These are phyloP conservation scores for Linnemannia hyalina DNA, from an alignment of 192 early-diverging fungal species.

Conservation along the genomic window DNA sequence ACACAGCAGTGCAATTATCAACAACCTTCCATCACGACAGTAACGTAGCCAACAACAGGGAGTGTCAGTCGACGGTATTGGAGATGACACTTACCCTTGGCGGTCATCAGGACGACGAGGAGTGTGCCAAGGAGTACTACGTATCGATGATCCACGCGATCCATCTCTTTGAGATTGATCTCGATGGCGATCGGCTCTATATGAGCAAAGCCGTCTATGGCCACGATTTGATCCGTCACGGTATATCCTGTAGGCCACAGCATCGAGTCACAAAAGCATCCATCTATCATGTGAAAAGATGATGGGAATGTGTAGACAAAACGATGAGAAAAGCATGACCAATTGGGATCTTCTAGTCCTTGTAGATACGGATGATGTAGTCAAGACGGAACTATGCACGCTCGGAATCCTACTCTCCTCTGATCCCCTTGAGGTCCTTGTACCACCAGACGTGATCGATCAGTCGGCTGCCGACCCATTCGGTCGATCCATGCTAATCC, in stretches of 20 bases:
- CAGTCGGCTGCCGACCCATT: background rate
- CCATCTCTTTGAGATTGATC: slow-evolving; percentile 15
- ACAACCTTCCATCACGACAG: too few relatives aligned
- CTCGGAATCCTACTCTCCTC: slow-evolving; percentile 5
- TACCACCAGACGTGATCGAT: background rate
- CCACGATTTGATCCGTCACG: background rate
- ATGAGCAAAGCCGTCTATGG: background rate
- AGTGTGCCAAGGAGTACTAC: background rate
- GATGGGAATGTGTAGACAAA: background rate
- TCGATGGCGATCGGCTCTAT: background rate
- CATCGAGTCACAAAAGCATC: background rate
- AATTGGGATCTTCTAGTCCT: background rate
- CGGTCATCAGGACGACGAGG: background rate
- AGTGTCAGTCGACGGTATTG: background rate
- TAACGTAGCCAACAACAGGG: background rate
- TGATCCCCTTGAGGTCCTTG: background rate
- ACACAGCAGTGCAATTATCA: background rate
- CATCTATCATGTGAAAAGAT: background rate
- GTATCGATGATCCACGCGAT: background rate
- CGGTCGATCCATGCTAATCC: slow-evolving; percentile 6
- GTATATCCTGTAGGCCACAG: slow-evolving; percentile 1
- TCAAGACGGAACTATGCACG: background rate
- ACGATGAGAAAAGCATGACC: background rate
- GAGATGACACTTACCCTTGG: background rate
- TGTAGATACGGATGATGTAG: background rate